These are phyloP conservation scores for Kodamaea plutei DNA, from an alignment of 1,139 yeast species.

Conservation along the genomic window DNA sequence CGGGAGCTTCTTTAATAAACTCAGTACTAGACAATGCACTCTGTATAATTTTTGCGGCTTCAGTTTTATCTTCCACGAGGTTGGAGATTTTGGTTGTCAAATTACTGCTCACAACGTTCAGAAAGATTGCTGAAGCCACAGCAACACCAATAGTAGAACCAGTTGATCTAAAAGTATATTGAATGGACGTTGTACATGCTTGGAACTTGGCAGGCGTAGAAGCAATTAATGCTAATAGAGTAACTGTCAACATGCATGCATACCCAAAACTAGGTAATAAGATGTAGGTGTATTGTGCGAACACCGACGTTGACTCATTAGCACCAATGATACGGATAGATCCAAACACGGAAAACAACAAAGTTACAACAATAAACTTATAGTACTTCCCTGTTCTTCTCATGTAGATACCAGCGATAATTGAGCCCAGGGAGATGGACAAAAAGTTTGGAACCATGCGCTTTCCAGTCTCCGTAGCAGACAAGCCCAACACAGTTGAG, in stretches of 20 bases:
- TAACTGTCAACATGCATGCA: conserved; percentile 20
- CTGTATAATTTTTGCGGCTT: conserved; percentile 16
- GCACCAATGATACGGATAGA: conserved; percentile 33
- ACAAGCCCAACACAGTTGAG: conserved; percentile 51
- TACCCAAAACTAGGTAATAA: conserved; percentile 21
- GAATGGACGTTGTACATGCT: conserved; percentile 24
- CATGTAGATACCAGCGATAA: conserved; percentile 69
- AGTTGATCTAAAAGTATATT: conserved; percentile 24
- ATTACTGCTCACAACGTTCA: conserved; percentile 12
- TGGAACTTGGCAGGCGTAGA: conserved; percentile 21
- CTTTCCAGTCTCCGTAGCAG: conserved; percentile 59
- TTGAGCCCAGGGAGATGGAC: conserved; percentile 66
- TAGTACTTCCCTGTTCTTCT: conserved; percentile 65
- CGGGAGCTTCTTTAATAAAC: conserved; percentile 19
- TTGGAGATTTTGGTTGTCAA: conserved; percentile 15
- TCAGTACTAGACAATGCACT: conserved; percentile 19
- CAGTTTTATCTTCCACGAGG: conserved; percentile 18
- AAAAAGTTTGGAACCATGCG: conserved; percentile 63
- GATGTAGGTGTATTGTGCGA: conserved; percentile 18
- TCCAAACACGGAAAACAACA: conserved; percentile 47
- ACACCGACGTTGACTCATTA: conserved; percentile 38
- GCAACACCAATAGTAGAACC: conserved; percentile 25
- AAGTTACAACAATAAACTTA: conserved; percentile 41
- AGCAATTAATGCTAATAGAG: conserved; percentile 22
- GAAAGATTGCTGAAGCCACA: conserved; percentile 21